phyloP scores from a whole-genome alignment of 495 filamentous ascomycete genomes.

The Evansstolkia leycettana region DNA sequence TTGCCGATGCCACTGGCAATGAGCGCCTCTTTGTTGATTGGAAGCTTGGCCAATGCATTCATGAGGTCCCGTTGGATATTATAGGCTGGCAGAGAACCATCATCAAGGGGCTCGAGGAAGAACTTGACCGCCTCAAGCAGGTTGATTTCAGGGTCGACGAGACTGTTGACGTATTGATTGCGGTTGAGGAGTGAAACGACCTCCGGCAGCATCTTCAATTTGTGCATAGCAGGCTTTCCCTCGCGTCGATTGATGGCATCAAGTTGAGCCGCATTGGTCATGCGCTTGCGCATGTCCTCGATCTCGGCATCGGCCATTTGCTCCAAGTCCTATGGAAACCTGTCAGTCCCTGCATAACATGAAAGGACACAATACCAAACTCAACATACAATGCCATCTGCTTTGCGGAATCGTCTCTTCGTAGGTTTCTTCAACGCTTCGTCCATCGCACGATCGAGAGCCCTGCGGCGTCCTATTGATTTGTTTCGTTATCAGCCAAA shows the following conservation, averaged over 20 bases:
- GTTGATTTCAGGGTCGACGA: conserved; percentile 91
- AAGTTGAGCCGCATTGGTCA: conserved; percentile 81
- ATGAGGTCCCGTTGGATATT: conserved; percentile 95
- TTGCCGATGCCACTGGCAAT: conserved; percentile 90
- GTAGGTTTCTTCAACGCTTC: conserved; percentile 72
- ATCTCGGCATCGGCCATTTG: conserved; percentile 81
- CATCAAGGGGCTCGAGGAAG: conserved; percentile 92
- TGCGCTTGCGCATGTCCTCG: conserved; percentile 72
- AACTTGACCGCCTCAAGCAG: conserved; percentile 88
- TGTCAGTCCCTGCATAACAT: conserved; percentile 11
- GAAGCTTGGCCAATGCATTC: conserved; percentile 61
- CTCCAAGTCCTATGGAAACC: conserved; percentile 61
- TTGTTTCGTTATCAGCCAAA: conserved; percentile 12
- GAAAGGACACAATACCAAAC: neutral
- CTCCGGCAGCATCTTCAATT: conserved; percentile 88
- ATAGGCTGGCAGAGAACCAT: conserved; percentile 87
- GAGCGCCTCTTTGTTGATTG: conserved; percentile 80
- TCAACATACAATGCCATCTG: conserved; percentile 71
- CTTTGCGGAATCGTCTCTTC: conserved; percentile 62
- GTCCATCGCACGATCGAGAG: conserved; percentile 77
- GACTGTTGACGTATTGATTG: conserved; percentile 63
- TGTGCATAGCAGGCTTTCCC: conserved; percentile 74
- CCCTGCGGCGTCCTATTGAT: conserved; percentile 50
- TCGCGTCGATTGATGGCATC: conserved; percentile 70
- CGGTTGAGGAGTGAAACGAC: conserved; percentile 81